Evolutionary conservation across 1,284 basidiomycete species (phyloP).

Genomic region (Cystobasidium sp.): DNA sequence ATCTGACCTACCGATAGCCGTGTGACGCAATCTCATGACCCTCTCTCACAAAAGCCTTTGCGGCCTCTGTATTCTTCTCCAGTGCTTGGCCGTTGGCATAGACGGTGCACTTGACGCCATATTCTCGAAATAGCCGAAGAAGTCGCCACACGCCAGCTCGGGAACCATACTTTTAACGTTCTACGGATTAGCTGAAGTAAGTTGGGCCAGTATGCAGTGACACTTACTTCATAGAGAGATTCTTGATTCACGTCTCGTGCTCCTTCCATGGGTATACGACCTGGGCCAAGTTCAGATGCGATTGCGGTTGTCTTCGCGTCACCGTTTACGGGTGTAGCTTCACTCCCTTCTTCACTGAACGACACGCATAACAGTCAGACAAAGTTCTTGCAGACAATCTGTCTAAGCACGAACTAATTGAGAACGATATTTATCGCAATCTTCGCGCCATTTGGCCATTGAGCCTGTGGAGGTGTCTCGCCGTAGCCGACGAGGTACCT

Average conservation of each 20-base stretch:
- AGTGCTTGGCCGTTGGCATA: conserved; percentile 54
- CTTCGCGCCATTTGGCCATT: conserved; percentile 54
- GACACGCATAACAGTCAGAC: neutral
- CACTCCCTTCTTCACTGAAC: conserved; percentile 53
- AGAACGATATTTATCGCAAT: conserved; percentile 54
- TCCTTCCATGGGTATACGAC: conserved; percentile 40
- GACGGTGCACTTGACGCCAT: conserved; percentile 51
- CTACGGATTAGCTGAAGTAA: conserved; percentile 45
- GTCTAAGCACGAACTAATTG: conserved; percentile 34
- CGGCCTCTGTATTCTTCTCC: conserved; percentile 50
- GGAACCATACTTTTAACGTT: conserved; percentile 50
- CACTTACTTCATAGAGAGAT: neutral
- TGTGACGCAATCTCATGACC: conserved; percentile 54
- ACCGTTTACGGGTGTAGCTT: conserved; percentile 52
- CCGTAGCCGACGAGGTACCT: conserved; percentile 49
- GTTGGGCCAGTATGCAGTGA: neutral
- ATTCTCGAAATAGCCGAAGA: conserved; percentile 52
- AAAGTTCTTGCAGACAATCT: neutral
- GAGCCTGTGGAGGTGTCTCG: conserved; percentile 50
- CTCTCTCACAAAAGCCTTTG: conserved; percentile 50
- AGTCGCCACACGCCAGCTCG: conserved; percentile 53
- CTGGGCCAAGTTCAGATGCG: conserved; percentile 52
- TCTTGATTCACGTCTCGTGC: conserved; percentile 23
- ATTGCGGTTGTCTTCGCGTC: conserved; percentile 53
- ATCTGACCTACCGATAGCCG: conserved; percentile 50